Conservation (phyloP, 2,329 filamentous ascomycete genomes). For the Coniochaeta ligniaria region DNA sequence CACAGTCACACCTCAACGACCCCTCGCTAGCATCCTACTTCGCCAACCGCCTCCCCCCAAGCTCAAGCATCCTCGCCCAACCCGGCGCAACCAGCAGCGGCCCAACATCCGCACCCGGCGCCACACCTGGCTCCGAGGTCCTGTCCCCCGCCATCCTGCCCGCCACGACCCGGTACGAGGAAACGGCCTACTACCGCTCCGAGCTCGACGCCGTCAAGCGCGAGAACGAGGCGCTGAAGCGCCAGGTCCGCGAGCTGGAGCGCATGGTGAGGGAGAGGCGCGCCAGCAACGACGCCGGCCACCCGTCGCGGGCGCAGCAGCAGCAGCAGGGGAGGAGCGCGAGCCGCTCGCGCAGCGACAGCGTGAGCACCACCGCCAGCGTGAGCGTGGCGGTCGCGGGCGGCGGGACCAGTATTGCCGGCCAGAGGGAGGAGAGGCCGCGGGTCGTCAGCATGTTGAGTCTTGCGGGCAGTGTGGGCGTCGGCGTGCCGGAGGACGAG, state of each 20-base stretch:
- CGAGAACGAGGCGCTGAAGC: slow-evolving; percentile 57
- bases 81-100: slow-evolving; percentile 5
- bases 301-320: too few relatives aligned
- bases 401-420: slow-evolving; percentile 36
- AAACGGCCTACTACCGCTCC: slow-evolving; percentile 50
- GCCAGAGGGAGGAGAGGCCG: slow-evolving; percentile 38
- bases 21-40: slow-evolving; percentile 25
- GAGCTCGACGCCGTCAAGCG: slow-evolving; percentile 55
- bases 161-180: slow-evolving; percentile 54
- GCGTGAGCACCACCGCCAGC: slow-evolving; percentile 45
- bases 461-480: slow-evolving; percentile 33
- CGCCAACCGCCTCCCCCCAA: slow-evolving; percentile 15
- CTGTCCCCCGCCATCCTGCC: slow-evolving; percentile 48
- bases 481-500: slow-evolving; percentile 53
- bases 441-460: slow-evolving; percentile 39
- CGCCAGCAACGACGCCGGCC: slow-evolving; percentile 39
- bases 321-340: slow-evolving; percentile 17
- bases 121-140: slow-evolving; percentile 24
- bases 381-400: slow-evolving; percentile 29
- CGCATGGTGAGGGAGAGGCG: slow-evolving; percentile 41
- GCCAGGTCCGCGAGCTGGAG: slow-evolving; percentile 56
- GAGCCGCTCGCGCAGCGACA: slow-evolving; percentile 38
- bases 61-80: not conserved
- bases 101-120: slow-evolving; percentile 32
- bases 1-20: slow-evolving; percentile 35